phyloP scores from a whole-genome alignment of 2,329 filamentous ascomycete species.

The Phialocephala subalpina region DNA sequence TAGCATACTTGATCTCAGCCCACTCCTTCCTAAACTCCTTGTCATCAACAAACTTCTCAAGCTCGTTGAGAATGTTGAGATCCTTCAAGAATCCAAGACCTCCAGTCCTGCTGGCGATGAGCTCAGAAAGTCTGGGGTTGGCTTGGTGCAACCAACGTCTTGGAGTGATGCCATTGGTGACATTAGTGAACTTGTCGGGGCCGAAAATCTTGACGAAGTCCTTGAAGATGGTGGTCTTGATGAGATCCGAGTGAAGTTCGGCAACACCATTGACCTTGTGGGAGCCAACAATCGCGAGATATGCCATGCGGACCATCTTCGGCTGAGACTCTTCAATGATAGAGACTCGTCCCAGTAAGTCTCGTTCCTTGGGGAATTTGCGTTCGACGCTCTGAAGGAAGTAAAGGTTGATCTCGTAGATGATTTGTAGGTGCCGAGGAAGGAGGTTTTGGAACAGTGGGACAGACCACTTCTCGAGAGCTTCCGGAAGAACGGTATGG shows the following conservation, averaged over 20 bases:
- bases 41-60: constrained; percentile 86
- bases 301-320: constrained; percentile 99
- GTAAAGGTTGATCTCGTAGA: constrained; percentile 96
- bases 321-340: constrained; percentile 97
- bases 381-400: constrained; percentile 94
- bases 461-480: constrained; percentile 98
- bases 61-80: constrained; percentile 82
- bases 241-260: constrained; percentile 95
- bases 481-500: constrained; percentile 96
- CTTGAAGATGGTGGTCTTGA: constrained; percentile 99
- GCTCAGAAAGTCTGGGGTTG: constrained; percentile 88
- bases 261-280: constrained; percentile 99
- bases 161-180: constrained; percentile 97
- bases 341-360: constrained; percentile 86
- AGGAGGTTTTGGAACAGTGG: constrained; percentile 90
- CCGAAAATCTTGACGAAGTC: constrained; percentile 97
- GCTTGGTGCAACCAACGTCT: constrained; percentile 97
- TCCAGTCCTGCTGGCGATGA: constrained; percentile 91
- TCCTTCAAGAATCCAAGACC: constrained; percentile 89
- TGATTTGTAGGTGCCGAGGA: constrained; percentile 93
- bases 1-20: constrained; percentile 95
- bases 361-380: constrained; percentile 86
- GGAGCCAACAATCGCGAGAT: constrained; percentile 91
- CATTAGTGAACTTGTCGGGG: constrained; percentile 97
- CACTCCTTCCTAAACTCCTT: constrained; percentile 92